Conservation (phyloP, 352 stramenopile species). For the Pythium phragmitis region DNA sequence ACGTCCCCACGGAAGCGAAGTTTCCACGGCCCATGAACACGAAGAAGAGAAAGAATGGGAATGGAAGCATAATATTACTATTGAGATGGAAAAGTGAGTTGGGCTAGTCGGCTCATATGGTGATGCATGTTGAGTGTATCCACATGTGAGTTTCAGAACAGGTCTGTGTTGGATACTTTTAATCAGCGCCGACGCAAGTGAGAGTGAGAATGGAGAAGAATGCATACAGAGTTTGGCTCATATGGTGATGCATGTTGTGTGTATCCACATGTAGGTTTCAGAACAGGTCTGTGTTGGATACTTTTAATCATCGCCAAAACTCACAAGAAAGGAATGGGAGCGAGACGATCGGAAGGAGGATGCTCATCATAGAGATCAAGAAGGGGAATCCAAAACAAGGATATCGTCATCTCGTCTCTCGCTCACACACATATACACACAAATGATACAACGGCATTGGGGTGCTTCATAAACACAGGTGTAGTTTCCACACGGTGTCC, state of each 20-base stretch:
- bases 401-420: constrained; percentile 59
- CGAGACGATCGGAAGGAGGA: constrained; percentile 47
- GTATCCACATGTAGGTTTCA: constrained; percentile 81
- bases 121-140: constrained; percentile 88
- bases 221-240: constrained; percentile 36
- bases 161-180: constrained; percentile 81
- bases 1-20: constrained; percentile 17
- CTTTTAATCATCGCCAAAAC: constrained; percentile 75
- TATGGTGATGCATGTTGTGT: constrained; percentile 90
- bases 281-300: constrained; percentile 88
- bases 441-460: constrained; percentile 17
- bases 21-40: constrained; percentile 6
- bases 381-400: constrained; percentile 87
- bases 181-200: constrained; percentile 59
- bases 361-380: constrained; percentile 83
- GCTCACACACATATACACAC: constrained; percentile 10
- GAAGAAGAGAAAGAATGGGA: too few relatives aligned
- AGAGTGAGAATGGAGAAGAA: neutral
- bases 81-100: too few relatives aligned
- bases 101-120: constrained; percentile 91
- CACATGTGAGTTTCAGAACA: constrained; percentile 86
- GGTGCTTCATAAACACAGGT: constrained; percentile 91
- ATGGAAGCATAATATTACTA: too few relatives aligned
- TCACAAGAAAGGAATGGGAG: constrained; percentile 3
- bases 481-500: constrained; percentile 77